phyloP scores from a whole-genome alignment of 106 monocot genomes.

The Amphibolis antarctica region DNA sequence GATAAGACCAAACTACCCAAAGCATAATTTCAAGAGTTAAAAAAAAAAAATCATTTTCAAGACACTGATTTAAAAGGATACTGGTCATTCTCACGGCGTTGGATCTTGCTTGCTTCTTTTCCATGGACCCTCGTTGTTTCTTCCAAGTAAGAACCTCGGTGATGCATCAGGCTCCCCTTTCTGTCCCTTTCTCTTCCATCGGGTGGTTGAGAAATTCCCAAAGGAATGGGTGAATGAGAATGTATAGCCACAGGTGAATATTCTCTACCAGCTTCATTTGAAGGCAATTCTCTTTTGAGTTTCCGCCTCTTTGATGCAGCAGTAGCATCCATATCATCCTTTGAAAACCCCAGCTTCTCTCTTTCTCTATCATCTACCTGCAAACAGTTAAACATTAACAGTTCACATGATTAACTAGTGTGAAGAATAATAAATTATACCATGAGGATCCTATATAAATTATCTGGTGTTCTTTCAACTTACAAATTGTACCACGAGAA shows the following conservation, averaged over 20 bases:
- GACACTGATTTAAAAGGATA: constrained; percentile 85
- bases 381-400: not conserved
- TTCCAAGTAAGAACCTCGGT: constrained; percentile 48
- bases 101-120: constrained; percentile 69
- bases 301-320: constrained; percentile 56
- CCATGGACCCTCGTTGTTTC: constrained; percentile 57
- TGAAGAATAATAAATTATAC: too few species aligned
- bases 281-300: constrained; percentile 54
- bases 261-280: constrained; percentile 45
- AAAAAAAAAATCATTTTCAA: not conserved
- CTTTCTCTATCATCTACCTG: constrained; percentile 90
- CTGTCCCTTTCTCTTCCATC: constrained; percentile 68
- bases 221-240: constrained; percentile 19
- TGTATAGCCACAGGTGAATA: constrained; percentile 39
- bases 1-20: too few species aligned
- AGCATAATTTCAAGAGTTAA: too few species aligned
- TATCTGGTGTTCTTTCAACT: too few species aligned
- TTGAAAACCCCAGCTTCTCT: constrained; percentile 54
- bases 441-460: too few species aligned
- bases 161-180: constrained; percentile 38
- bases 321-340: constrained; percentile 66
- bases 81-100: constrained; percentile 67
- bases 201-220: constrained; percentile 35
- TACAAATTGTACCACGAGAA: too few species aligned
- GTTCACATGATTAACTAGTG: too few species aligned